Evolutionary conservation across 306 rosid genomes (phyloP), one percentile per base, ranked within the genome.

Genomic region (Cicer bijugum): DNA sequence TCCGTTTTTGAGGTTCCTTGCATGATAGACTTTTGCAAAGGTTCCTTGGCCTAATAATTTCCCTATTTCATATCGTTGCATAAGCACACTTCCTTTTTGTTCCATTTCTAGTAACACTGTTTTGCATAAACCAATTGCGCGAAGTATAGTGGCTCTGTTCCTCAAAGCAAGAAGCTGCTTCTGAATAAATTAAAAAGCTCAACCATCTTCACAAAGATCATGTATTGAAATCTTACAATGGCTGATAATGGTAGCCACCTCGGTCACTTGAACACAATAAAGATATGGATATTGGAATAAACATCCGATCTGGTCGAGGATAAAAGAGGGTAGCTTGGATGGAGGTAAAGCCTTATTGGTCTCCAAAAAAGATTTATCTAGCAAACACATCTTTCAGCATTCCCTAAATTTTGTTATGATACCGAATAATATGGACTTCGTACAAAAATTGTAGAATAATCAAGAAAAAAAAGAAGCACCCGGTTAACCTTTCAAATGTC

Each of bases 311-410:
- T 81, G 86, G 43, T 86, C 87, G 69, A 72, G 71, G 67, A 79
- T 71, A 68, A 67, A 78, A 4, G 52, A 82, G 47, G 80, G 42
- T 80, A 83, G 80, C 82, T 82, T 81, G 60, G 17, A 70, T 28
- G 56, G 78, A 85, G 78, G 79, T 50, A 71, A 56, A 47, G 59
- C 63, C 78, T 73, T 83, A 50, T 81, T 76, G 76, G 70, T 71
- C 64, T 80, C 78, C 20, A 68, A 67, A 63, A 86, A 64, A 63
- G 85, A 84, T 76, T 83, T 72, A 39, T 82, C 87, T 62, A 67
- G 57, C 73, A 94, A 79, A 86, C 96, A 88, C 98, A 94, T 94
- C 90, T 91, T 93, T 84, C 98, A 82, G 97, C 98, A 94, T 94
- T 91, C 97, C 97, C 95, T 68, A 67, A 61, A 47, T 20, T 78